Evolutionary conservation across 345 rosid species (phyloP).

Genomic region (Hibiscus trionum): DNA sequence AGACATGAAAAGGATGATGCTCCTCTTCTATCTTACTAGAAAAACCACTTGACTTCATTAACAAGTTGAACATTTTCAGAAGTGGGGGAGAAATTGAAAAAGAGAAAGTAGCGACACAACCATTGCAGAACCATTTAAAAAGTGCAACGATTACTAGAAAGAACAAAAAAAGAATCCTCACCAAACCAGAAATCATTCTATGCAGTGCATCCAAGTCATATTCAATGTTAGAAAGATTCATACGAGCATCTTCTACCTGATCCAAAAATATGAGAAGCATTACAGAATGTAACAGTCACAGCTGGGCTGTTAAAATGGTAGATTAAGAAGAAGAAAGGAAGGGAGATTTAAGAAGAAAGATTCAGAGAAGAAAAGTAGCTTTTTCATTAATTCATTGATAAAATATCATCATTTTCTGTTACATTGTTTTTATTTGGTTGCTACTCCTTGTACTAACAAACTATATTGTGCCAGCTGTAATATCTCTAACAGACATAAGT

Average conservation of each 20-base stretch:
- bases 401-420: no score
- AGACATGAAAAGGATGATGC: background rate
- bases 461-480: no score
- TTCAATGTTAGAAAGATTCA: conserved; percentile 52
- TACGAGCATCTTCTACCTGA: conserved; percentile 63
- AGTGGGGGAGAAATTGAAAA: background rate
- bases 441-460: no score
- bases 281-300: background rate
- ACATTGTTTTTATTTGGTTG: no score
- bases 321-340: no score
- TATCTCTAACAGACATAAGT: no score
- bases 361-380: no score
- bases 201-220: conserved; percentile 58
- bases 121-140: background rate
- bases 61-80: background rate
- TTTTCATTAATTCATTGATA: no score
- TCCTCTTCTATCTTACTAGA: background rate
- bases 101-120: background rate
- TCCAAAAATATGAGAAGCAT: conserved; percentile 5
- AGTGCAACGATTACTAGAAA: background rate
- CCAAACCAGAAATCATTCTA: conserved; percentile 52
- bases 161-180: conserved; percentile 21
- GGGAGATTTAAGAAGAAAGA: no score
- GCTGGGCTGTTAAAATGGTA: no score
- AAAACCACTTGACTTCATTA: background rate